A percentile compares a stretch with the other conserved stretches of the same genome.
phyloP scores from a whole-genome alignment of 495 filamentous ascomycete genomes.

The Pyronema domesticum region DNA sequence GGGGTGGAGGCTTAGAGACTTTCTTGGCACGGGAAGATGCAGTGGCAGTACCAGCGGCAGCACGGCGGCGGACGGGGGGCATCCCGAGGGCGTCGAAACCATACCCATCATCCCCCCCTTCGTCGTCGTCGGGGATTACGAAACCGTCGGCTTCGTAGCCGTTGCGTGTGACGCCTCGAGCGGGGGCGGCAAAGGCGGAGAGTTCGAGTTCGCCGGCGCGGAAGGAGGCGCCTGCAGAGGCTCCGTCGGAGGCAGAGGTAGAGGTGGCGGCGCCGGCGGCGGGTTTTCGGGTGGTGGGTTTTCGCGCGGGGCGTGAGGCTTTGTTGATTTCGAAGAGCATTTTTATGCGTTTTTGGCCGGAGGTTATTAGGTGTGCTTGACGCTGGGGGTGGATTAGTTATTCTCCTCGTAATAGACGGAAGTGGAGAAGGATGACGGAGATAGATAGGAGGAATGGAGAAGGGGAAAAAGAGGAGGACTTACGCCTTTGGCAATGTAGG shows the following conservation, averaged over 20 bases:
- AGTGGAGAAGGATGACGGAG: background rate
- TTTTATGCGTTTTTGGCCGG: conserved; percentile 35
- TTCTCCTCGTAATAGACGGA: conserved; percentile 7
- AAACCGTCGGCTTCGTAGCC: conserved; percentile 25
- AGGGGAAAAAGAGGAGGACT: background rate
- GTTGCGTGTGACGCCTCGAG: conserved; percentile 32
- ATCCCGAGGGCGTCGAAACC: conserved; percentile 36
- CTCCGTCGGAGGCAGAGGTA: background rate
- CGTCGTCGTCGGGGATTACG: conserved; percentile 17
- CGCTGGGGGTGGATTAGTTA: conserved; percentile 35
- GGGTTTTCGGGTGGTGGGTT: conserved; percentile 2
- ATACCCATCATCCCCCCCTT: conserved; percentile 23
- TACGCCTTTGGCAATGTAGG: background rate
- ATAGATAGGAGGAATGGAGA: background rate
- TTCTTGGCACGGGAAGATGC: conserved; percentile 26
- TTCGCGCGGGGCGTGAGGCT: conserved; percentile 7
- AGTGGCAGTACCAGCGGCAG: background rate
- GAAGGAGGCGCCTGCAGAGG: conserved; percentile 2
- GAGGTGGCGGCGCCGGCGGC: background rate
- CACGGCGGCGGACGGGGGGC: conserved; percentile 9
- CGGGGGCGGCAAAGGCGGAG: conserved; percentile 72
- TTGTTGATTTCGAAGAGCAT: conserved; percentile 33
- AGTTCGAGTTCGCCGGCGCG: conserved; percentile 27
- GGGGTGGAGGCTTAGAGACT: conserved; percentile 39
- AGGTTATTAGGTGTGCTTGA: conserved; percentile 23